These are phyloP conservation scores for Suillus discolor DNA, from an alignment of 768 basidiomycete genomes.

Conservation along the genomic window DNA sequence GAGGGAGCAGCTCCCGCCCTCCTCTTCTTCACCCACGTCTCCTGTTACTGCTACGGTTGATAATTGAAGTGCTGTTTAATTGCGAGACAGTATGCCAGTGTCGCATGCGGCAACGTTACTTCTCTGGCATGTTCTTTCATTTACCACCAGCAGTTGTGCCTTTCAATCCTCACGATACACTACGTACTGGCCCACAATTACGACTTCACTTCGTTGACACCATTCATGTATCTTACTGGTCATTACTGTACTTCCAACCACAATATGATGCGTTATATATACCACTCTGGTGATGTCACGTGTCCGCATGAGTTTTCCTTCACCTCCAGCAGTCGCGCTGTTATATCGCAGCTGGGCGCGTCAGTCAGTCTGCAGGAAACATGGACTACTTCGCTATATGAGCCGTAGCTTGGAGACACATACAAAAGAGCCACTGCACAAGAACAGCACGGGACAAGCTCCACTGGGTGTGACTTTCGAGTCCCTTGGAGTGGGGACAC, in stretches of 20 bases:
- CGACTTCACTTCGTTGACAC: slow-evolving; percentile 7
- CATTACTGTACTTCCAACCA: slow-evolving; percentile 5
- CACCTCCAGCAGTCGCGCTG: slow-evolving; percentile 6
- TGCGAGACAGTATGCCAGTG: slow-evolving; percentile 7
- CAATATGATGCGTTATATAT: slow-evolving; percentile 1
- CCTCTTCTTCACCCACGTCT: slow-evolving; percentile 17
- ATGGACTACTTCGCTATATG: slow-evolving; percentile 27
- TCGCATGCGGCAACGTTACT: slow-evolving; percentile 12
- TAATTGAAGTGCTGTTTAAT: slow-evolving; percentile 14
- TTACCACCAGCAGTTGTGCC: slow-evolving; percentile 11
- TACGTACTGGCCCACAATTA: slow-evolving; percentile 10
- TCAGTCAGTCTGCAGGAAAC: slow-evolving; percentile 24
- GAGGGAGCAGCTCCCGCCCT: slow-evolving; percentile 18
- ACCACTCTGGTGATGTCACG: slow-evolving; percentile 16
- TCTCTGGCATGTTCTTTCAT: slow-evolving; percentile 13
- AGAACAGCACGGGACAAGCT: slow-evolving; percentile 9
- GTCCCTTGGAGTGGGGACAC: slow-evolving; percentile 52
- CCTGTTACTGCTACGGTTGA: slow-evolving; percentile 12
- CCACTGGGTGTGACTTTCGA: slow-evolving; percentile 41
- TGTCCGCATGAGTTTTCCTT: slow-evolving; percentile 30
- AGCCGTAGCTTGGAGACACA: slow-evolving; percentile 26
- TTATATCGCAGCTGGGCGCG: slow-evolving; percentile 11
- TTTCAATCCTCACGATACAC: slow-evolving; percentile 32
- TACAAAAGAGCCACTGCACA: slow-evolving; percentile 8
- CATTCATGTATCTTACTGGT: slow-evolving; percentile 18